Evolutionary conservation across 345 rosid species (phyloP).

Genomic region (sweet orange (Citrus sinensis)): DNA sequence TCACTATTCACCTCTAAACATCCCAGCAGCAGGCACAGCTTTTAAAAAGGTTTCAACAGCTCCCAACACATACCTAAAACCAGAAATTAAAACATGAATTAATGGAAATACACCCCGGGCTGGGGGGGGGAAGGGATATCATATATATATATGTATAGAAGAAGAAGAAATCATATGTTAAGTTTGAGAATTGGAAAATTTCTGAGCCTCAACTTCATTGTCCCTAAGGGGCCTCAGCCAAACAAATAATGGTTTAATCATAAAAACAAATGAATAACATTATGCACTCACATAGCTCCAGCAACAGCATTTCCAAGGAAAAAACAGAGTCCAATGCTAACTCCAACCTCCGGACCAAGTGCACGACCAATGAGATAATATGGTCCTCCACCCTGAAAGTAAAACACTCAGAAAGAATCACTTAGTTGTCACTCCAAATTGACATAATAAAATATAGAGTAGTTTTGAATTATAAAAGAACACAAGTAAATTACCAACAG

Average conservation of each 20-base stretch:
- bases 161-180: background rate
- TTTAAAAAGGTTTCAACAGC: slow-evolving; percentile 98
- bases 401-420: slow-evolving; percentile 15
- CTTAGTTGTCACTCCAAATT: slow-evolving; percentile 8
- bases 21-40: slow-evolving; percentile 96
- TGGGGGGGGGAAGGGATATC: too few relatives aligned
- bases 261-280: background rate
- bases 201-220: background rate
- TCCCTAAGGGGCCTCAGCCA: slow-evolving; percentile 6
- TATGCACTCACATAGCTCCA: slow-evolving; percentile 91
- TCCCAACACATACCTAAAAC: slow-evolving; percentile 88
- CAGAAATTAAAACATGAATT: background rate
- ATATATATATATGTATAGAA: too few relatives aligned
- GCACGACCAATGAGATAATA: slow-evolving; percentile 99
- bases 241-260: slow-evolving; percentile 1
- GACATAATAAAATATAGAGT: background rate
- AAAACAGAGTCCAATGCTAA: slow-evolving; percentile 98
- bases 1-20: slow-evolving; percentile 66
- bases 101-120: background rate
- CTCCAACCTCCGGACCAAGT: slow-evolving; percentile 99
- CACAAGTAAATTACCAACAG: background rate
- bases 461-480: background rate
- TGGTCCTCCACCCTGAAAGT: slow-evolving; percentile 91
- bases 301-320: slow-evolving; percentile 99
- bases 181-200: background rate